phyloP scores from a whole-genome alignment of 768 basidiomycete genomes.

The Lanmaoa pseudosensibilis region DNA sequence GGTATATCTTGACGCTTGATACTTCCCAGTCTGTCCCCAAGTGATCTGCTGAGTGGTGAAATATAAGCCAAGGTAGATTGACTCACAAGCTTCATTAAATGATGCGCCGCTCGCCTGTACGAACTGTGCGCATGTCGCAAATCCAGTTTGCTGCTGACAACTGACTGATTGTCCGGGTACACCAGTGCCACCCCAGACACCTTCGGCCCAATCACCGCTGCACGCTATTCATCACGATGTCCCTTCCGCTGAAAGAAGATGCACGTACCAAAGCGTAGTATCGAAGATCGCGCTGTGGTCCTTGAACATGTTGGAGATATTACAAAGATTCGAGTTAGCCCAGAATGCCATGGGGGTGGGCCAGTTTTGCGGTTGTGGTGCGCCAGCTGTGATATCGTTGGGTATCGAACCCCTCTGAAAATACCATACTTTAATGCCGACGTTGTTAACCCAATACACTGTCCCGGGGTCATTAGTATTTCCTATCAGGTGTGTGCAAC shows the following conservation, averaged over 20 bases:
- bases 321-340: conserved; percentile 66
- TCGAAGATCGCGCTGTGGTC: conserved; percentile 80
- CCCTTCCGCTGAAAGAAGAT: background rate
- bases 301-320: conserved; percentile 77
- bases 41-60: conserved; percentile 1
- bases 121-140: conserved; percentile 76
- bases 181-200: conserved; percentile 71
- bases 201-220: conserved; percentile 88
- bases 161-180: conserved; percentile 84
- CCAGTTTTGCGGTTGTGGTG: conserved; percentile 79
- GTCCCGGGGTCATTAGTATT: conserved; percentile 1
- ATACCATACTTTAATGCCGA: conserved; percentile 81
- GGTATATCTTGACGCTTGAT: conserved; percentile 71
- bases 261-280: conserved; percentile 72
- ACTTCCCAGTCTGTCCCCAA: conserved; percentile 79
- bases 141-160: conserved; percentile 82
- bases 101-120: conserved; percentile 70
- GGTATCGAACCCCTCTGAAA: conserved; percentile 78
- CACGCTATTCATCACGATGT: conserved; percentile 5
- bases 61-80: conserved; percentile 1
- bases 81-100: conserved; percentile 78
- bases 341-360: conserved; percentile 75
- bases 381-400: conserved; percentile 66
- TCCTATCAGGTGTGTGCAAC: background rate
- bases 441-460: conserved; percentile 44